A percentile compares a stretch with the other conserved stretches of the same genome.
Conservation (phyloP, 2,329 filamentous ascomycete genomes). For the Beauveria varroae region DNA sequence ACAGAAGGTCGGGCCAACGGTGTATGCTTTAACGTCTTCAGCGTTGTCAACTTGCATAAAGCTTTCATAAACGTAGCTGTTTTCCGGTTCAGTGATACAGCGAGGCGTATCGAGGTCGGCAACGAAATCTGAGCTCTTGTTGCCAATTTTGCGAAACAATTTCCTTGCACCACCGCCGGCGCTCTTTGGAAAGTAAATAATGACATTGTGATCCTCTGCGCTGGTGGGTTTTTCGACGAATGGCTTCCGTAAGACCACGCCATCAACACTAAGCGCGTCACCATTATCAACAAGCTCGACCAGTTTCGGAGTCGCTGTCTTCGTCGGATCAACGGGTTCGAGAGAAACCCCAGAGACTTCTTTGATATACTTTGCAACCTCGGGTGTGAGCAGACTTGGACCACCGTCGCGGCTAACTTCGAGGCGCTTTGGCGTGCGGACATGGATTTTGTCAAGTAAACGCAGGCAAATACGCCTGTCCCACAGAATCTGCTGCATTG, state of each 20-base stretch:
- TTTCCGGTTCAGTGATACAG: constrained; percentile 69
- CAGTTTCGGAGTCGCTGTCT: constrained; percentile 57
- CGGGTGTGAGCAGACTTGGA: constrained; percentile 66
- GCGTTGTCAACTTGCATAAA: constrained; percentile 96
- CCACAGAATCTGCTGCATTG: constrained; percentile 97
- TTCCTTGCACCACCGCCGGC: constrained; percentile 83
- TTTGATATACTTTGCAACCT: constrained; percentile 73
- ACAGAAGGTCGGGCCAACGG: constrained; percentile 85
- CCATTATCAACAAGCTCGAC: constrained; percentile 87
- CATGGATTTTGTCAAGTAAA: constrained; percentile 80
- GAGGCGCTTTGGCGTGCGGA: constrained; percentile 79
- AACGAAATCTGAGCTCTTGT: constrained; percentile 96
- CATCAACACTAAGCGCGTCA: constrained; percentile 83
- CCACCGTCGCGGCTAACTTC: constrained; percentile 93
- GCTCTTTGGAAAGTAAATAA: constrained; percentile 90
- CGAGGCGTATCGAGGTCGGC: constrained; percentile 67
- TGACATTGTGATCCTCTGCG: constrained; percentile 96
- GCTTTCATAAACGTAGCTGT: constrained; percentile 94
- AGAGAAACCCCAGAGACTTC: constrained; percentile 72
- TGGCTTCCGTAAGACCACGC: constrained; percentile 72
- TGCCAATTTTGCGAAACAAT: constrained; percentile 93
- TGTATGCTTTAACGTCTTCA: constrained; percentile 98
- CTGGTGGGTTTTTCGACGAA: constrained; percentile 99
- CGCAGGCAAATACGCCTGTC: constrained; percentile 84
- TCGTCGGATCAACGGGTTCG: constrained; percentile 57